A percentile compares a stretch with the other conserved stretches of the same genome.
phyloP scores from a whole-genome alignment of 1,284 basidiomycete species.

The Fomitopsis pinicola region DNA sequence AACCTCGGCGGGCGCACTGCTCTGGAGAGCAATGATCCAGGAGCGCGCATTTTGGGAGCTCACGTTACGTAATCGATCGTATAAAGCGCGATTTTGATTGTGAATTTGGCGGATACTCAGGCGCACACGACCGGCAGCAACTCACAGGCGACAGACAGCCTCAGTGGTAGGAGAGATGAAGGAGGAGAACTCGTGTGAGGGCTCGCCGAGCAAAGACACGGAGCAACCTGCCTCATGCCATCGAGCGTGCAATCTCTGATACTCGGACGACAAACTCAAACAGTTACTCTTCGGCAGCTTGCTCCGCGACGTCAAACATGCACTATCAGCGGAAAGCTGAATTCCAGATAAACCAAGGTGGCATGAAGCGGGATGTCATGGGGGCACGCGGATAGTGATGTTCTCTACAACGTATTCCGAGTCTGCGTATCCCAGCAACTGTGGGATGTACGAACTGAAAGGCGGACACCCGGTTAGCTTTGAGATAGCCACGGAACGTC shows the following conservation, averaged over 20 bases:
- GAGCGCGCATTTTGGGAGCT: slow-evolving; percentile 25
- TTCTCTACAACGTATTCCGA: slow-evolving; percentile 97
- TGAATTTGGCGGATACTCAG: neutral
- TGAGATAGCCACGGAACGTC: neutral
- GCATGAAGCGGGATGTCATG: slow-evolving; percentile 13
- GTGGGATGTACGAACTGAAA: slow-evolving; percentile 73
- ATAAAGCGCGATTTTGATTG: neutral
- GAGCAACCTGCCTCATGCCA: neutral
- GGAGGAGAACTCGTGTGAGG: neutral
- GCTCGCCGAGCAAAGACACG: neutral
- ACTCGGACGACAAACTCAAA: neutral
- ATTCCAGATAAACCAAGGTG: slow-evolving; percentile 1
- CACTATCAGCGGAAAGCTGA: neutral
- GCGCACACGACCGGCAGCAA: too few relatives aligned
- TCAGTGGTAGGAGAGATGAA: neutral
- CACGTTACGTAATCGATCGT: slow-evolving; percentile 8
- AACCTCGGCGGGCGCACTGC: slow-evolving; percentile 11
- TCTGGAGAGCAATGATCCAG: slow-evolving; percentile 17
- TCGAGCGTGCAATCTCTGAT: neutral
- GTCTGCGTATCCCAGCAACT: slow-evolving; percentile 88
- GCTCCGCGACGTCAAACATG: neutral
- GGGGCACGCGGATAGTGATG: slow-evolving; percentile 62
- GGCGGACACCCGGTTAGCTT: slow-evolving; percentile 5
- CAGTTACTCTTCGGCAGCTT: neutral
- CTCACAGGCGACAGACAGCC: neutral